Evolutionary conservation across 2,329 filamentous ascomycete genomes (phyloP), one percentile per base, ranked within the genome.

Genomic region (Didymella exigua): DNA sequence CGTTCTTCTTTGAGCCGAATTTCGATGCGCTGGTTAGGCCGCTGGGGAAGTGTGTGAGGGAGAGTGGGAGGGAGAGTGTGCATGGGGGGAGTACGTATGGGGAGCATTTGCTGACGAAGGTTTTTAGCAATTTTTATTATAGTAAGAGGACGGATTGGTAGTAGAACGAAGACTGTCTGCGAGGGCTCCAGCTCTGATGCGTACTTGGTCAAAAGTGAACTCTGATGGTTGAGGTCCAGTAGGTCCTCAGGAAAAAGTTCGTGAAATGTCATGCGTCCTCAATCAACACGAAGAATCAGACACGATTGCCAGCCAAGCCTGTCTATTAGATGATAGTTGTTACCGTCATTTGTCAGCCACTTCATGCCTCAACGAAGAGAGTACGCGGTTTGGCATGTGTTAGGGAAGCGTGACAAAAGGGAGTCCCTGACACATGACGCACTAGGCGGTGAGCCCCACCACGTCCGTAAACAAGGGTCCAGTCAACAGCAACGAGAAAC

Each of bases 1-100:
- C 80, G 5, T 82, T 81, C 53, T 81, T 82, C 67, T 81, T 78
- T 58, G 78, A 81, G 61, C 78, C 78, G 48, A 68, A 76, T 55
- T 79, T 77, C 49, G 72, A 77, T 33, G 74, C 75, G 1, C 44
- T 65, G 41, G 74, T 78, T 7, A 68, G 54, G 60, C 76, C 77
- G 40, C 58, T 79, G 59, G 50, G 56, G 47, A 69, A 63, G 47
- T 78, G 76, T 68, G 68, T 79, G 21, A 40, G 66, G 44, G 51
- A 50, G 49, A 76, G 65, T 1, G 75, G 73, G 0, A 68, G 67
- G 16, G 56, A 56, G 59, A 26, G 45, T 33, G 65, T 73, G 34
- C 71, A 73, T 63, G 61, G 60, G 50, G 67, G 66, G 29, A 70
- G 68, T 31, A 71, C 70, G 48, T 79, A 79, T 66, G 76, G 77